These are phyloP conservation scores for Teratosphaeria epicoccoides DNA, from an alignment of 2,329 filamentous ascomycete species.

Conservation along the genomic window DNA sequence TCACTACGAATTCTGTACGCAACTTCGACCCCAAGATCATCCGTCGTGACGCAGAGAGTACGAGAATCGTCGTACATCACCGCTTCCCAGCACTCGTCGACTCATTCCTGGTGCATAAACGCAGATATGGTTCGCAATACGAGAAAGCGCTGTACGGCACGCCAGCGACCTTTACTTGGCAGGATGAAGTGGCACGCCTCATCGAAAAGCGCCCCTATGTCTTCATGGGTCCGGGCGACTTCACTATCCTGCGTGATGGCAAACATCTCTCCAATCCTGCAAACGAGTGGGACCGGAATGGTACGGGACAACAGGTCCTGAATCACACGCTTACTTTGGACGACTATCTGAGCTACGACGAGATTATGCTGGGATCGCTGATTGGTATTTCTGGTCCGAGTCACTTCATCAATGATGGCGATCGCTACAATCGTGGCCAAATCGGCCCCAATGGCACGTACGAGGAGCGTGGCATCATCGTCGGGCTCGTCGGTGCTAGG, in stretches of 20 bases:
- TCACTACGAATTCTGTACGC: slow-evolving; percentile 14
- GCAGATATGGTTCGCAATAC: slow-evolving; percentile 13
- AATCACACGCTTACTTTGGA: slow-evolving; percentile 15
- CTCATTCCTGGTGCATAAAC: slow-evolving; percentile 22
- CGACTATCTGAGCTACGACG: slow-evolving; percentile 25
- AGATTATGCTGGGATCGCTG: slow-evolving; percentile 25
- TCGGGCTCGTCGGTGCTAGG: slow-evolving; percentile 24
- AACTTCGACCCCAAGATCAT: slow-evolving; percentile 14
- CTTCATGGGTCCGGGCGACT: slow-evolving; percentile 18
- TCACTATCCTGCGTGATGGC: slow-evolving; percentile 21
- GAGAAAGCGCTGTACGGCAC: slow-evolving; percentile 21
- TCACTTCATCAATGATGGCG: slow-evolving; percentile 23
- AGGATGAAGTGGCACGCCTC: slow-evolving; percentile 16
- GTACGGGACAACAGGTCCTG: slow-evolving; percentile 10
- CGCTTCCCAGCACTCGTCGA: slow-evolving; percentile 17
- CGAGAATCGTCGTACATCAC: slow-evolving; percentile 21
- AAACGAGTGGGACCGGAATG: slow-evolving; percentile 19
- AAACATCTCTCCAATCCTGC: slow-evolving; percentile 1
- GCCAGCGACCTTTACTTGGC: slow-evolving; percentile 9
- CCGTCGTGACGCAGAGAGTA: slow-evolving; percentile 14
- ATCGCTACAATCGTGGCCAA: slow-evolving; percentile 14
- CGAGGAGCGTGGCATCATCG: slow-evolving; percentile 20
- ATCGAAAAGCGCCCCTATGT: slow-evolving; percentile 21
- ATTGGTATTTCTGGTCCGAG: slow-evolving; percentile 22
- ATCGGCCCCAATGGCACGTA: slow-evolving; percentile 7